Evolutionary conservation across 148 eudicot genomes (phyloP), one percentile per base, ranked within the genome.

Genomic region (Diospyros kaki): DNA sequence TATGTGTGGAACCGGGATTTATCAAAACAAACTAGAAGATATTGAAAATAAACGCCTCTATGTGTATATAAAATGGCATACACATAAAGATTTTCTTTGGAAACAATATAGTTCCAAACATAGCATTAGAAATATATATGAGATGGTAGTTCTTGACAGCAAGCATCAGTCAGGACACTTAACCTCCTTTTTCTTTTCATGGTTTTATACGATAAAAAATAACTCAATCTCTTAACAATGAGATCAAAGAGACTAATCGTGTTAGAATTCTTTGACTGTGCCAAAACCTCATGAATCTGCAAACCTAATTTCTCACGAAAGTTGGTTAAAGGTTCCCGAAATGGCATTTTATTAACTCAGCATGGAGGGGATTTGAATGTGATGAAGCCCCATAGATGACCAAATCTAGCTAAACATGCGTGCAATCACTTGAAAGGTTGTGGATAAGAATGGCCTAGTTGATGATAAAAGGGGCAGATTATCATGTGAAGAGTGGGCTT

Each of bases 401-500:
- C 68, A 12, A 15, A 51, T 74, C 40, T 40, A 41, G 50, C 58
- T 40, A 64, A 7, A 39, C 39, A 45, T 74, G n/a, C 9, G 43
- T 39, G 60, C 76, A 64, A 55, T 40, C 58, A 59, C 65, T 52
- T 51, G 48, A 74, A 50, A 74, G 68, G 76, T 3, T 38, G 44
- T 62, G 58, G 71, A 66, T 72, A 51, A 58, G 59, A 40, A 50
- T 48, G 50, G 52, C 68, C 28, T 66, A 41, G 72, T n/a, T 51
- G 17, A 73, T 73, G 68, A 41, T 28, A 78, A 76, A 76, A 43
- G 73, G 71, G 73, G 61, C 45, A 76, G 17, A 48, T 76, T 70
- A 2, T 53, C 83, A 80, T 80, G 83, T 80, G 83, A 77, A 63
- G 64, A 41, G 39, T 56, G 63, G 28, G 74, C 40, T 51, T 59